These are phyloP conservation scores for Linum lewisii DNA, from an alignment of 345 rosid species.

Conservation along the genomic window DNA sequence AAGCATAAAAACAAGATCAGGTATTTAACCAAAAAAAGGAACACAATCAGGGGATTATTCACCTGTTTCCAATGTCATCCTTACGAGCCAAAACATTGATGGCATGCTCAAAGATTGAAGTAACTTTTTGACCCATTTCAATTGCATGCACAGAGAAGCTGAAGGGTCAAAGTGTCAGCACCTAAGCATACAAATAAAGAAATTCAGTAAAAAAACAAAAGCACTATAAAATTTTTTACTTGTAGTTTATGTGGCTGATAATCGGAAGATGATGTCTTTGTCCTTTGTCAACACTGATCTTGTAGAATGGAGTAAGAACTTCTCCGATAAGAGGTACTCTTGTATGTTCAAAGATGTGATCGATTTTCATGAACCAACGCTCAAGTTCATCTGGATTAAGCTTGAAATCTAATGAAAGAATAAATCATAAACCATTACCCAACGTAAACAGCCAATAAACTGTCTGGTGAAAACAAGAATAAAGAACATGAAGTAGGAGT, in stretches of 20 bases:
- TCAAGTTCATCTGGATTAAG: constrained; percentile 80
- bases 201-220: background rate
- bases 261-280: constrained; percentile 65
- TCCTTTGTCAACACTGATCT: constrained; percentile 45
- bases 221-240: constrained; percentile 31
- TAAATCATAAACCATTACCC: constrained; percentile 13
- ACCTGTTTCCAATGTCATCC: constrained; percentile 63
- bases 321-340: constrained; percentile 69
- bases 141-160: constrained; percentile 92
- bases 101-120: constrained; percentile 74
- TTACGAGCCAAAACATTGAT: constrained; percentile 63
- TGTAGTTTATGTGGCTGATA: constrained; percentile 72
- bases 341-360: constrained; percentile 87
- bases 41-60: background rate
- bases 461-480: constrained; percentile 3
- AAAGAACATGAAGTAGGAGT: background rate
- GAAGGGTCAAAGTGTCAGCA: constrained; percentile 20
- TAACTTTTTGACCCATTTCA: constrained; percentile 85
- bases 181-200: background rate
- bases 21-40: background rate
- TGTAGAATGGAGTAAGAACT: constrained; percentile 67
- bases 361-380: constrained; percentile 89
- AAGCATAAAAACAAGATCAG: background rate
- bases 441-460: constrained; percentile 9
- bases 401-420: constrained; percentile 46